Conservation (phyloP, 768 basidiomycete genomes). For the Tylopilus cervinicoccineus region DNA sequence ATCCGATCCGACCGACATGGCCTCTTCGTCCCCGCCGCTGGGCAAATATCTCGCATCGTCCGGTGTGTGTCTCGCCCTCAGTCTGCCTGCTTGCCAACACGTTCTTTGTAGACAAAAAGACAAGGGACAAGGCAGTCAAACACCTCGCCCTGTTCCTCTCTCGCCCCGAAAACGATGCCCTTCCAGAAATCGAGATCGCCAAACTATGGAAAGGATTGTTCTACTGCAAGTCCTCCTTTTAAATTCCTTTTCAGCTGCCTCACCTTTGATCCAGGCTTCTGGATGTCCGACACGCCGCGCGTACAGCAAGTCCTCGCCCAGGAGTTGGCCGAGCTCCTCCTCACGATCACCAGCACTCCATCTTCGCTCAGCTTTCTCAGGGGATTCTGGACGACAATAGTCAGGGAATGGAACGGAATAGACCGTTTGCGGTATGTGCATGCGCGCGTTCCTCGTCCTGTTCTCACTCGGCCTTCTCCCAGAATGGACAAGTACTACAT, state of each 20-base stretch:
- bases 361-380: slow-evolving; percentile 72
- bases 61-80: slow-evolving; percentile 44
- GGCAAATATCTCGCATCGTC: slow-evolving; percentile 92
- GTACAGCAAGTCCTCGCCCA: slow-evolving; percentile 90
- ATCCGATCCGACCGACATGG: slow-evolving; percentile 30
- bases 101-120: slow-evolving; percentile 69
- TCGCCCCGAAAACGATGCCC: slow-evolving; percentile 47
- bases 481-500: slow-evolving; percentile 98
- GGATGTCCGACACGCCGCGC: slow-evolving; percentile 99
- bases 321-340: slow-evolving; percentile 77
- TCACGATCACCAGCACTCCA: slow-evolving; percentile 56
- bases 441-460: not conserved
- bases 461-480: slow-evolving; percentile 3
- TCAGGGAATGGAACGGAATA: slow-evolving; percentile 91
- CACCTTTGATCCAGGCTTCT: slow-evolving; percentile 64
- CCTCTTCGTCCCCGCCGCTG: slow-evolving; percentile 51
- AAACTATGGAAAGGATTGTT: slow-evolving; percentile 98
- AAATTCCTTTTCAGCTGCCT: not conserved
- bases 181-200: slow-evolving; percentile 75
- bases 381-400: slow-evolving; percentile 89
- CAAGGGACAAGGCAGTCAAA: slow-evolving; percentile 87
- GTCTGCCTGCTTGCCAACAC: not conserved
- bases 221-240: slow-evolving; percentile 61
- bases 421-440: slow-evolving; percentile 76
- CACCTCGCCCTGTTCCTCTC: slow-evolving; percentile 78